These are phyloP conservation scores for Tolypocladium ophioglossoides DNA, from an alignment of 2,329 filamentous ascomycete genomes.

Conservation along the genomic window DNA sequence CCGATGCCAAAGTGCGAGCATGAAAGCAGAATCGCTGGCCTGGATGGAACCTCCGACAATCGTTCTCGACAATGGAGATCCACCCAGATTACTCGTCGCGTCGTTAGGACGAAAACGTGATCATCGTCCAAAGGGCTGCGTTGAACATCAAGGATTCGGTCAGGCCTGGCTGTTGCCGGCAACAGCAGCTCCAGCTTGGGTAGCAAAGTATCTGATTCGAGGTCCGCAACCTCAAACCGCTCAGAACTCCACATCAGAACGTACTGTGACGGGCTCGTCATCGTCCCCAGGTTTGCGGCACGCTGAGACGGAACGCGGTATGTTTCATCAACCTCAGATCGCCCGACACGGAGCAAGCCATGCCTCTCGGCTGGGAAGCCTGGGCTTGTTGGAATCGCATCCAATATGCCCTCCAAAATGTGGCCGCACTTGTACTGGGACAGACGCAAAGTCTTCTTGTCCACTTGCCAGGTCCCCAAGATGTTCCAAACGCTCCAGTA, in stretches of 20 bases:
- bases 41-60: conserved; percentile 3
- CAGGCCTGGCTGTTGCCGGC: conserved; percentile 14
- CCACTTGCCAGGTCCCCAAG: conserved; percentile 21
- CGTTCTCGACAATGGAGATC: conserved; percentile 19
- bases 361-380: conserved; percentile 25
- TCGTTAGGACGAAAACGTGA: conserved; percentile 50
- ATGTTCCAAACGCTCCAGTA: conserved; percentile 61
- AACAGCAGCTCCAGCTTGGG: conserved; percentile 16
- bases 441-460: conserved; percentile 21
- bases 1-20: conserved; percentile 18
- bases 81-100: conserved; percentile 37
- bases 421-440: conserved; percentile 30
- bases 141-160: conserved; percentile 45
- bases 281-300: conserved; percentile 1
- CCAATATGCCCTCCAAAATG: conserved; percentile 27
- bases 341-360: conserved; percentile 31
- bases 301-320: conserved; percentile 8
- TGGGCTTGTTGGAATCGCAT: conserved; percentile 19
- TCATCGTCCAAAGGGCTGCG: conserved; percentile 32
- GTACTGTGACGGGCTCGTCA: conserved; percentile 5
- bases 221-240: conserved; percentile 23
- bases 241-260: conserved; percentile 26
- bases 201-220: conserved; percentile 20
- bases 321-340: conserved; percentile 9
- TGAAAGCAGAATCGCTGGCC: conserved; percentile 14